Evolutionary conservation across 2,329 filamentous ascomycete genomes (phyloP), one percentile per base, ranked within the genome.

Genomic region (Monilinia aucupariae): DNA sequence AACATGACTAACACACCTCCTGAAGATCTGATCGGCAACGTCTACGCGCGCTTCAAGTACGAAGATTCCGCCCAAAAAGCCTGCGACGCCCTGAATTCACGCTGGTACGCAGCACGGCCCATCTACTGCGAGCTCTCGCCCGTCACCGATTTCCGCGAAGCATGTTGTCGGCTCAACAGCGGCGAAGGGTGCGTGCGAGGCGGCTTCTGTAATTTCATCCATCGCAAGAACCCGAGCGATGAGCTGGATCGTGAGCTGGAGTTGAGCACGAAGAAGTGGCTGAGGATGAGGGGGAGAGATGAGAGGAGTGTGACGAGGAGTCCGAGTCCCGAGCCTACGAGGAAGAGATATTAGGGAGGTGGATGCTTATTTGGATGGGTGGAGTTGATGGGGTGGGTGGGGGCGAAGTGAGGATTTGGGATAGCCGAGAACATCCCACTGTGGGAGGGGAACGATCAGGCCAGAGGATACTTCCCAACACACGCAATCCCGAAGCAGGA

Each of bases 1-100:
- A 49, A 10, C 3, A 8, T 1, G 1, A 56, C 56, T 59, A 51
- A 59, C 17, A 25, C 30, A 0, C 32, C 10, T 20, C 9, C 12
- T 2, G 22, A 30, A 91, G 88, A 99, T 79, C 83, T 99, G 60
- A 97, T 99, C 75, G 94, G 94, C 74, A 99, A 99, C 78, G 94
- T 99, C 73, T 99, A 99, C 81, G 94, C 94, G 59, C 91, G 94
- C 71, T 99, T 97, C 88, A 99, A 99, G 80, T 99, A 97, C 83
- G 94, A 99, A 83, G 94, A 99, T 77, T 88, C 88, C 61, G 92
- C 94, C 59, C 92, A 97, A 76, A 85, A 86, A 68, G 94, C 94
- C 66, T 97, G 93, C 82, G 94, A 97, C 78, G 88, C 89, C 65
- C 85, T 97, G 71, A 99, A 97, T 78, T 87, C 84, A 64, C 88